phyloP scores from a whole-genome alignment of 768 basidiomycete genomes.

The Rhizopogon roseolus region DNA sequence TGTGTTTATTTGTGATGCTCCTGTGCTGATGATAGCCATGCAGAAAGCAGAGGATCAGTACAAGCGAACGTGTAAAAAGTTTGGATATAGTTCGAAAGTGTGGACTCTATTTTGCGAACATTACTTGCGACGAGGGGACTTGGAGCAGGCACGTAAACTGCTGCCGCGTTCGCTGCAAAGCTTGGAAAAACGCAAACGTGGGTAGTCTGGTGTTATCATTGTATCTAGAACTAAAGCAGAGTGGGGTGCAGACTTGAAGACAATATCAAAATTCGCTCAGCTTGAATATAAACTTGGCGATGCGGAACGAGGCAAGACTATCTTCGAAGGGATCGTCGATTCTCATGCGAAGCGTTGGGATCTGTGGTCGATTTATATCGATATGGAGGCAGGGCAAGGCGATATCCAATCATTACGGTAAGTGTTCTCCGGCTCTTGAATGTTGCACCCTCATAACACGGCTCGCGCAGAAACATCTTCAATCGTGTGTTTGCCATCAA shows the following conservation, averaged over 20 bases:
- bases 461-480: too few species aligned
- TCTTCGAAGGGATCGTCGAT: slow-evolving; percentile 95
- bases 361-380: slow-evolving; percentile 94
- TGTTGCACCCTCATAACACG: neutral
- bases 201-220: slow-evolving; percentile 25
- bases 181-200: slow-evolving; percentile 91
- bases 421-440: slow-evolving; percentile 10
- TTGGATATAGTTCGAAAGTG: slow-evolving; percentile 86
- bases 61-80: slow-evolving; percentile 89
- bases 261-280: slow-evolving; percentile 91
- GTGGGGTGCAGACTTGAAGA: slow-evolving; percentile 73
- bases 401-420: slow-evolving; percentile 80
- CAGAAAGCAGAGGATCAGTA: slow-evolving; percentile 94
- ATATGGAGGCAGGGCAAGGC: slow-evolving; percentile 82
- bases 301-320: slow-evolving; percentile 88
- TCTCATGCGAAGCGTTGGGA: slow-evolving; percentile 95
- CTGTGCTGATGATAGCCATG: neutral
- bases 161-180: slow-evolving; percentile 86
- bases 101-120: slow-evolving; percentile 90
- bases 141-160: slow-evolving; percentile 80
- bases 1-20: neutral
- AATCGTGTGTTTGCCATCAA: slow-evolving; percentile 48
- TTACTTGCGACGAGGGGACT: slow-evolving; percentile 65
- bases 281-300: slow-evolving; percentile 95
- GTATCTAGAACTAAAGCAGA: neutral